Evolutionary conservation across 805 yeast genomes (phyloP).

Genomic region (Sugiyamaella qingdaonensis): DNA sequence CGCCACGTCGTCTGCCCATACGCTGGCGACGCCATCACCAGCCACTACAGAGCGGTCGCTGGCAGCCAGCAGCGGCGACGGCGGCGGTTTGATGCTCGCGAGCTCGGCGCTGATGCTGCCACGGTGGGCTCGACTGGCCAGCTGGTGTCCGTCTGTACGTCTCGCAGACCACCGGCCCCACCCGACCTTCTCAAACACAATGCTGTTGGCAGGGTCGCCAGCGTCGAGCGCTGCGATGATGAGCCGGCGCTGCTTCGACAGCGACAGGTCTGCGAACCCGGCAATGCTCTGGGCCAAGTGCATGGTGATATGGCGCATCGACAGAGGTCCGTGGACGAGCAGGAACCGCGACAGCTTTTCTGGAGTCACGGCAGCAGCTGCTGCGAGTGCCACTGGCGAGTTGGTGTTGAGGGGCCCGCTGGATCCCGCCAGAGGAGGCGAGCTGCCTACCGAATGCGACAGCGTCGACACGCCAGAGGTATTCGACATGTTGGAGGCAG

Average conservation of each 20-base stretch:
- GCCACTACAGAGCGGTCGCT: slow-evolving; percentile 16
- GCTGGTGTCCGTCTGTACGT: slow-evolving; percentile 25
- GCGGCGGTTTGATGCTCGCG: slow-evolving; percentile 26
- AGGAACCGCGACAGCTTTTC: slow-evolving; percentile 66
- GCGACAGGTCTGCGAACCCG: slow-evolving; percentile 72
- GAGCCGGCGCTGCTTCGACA: slow-evolving; percentile 84
- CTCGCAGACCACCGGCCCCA: slow-evolving; percentile 98
- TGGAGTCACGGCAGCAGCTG: slow-evolving; percentile 81
- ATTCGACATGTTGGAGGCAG: background rate
- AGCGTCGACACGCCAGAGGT: background rate
- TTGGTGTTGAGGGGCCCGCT: slow-evolving; percentile 48
- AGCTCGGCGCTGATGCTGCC: slow-evolving; percentile 25
- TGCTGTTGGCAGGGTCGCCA: slow-evolving; percentile 47
- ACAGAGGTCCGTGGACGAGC: slow-evolving; percentile 74
- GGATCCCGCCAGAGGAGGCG: slow-evolving; percentile 3
- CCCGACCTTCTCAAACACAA: slow-evolving; percentile 78
- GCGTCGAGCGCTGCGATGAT: slow-evolving; percentile 86
- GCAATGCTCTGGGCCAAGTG: slow-evolving; percentile 71
- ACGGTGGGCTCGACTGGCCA: slow-evolving; percentile 11
- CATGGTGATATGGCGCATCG: slow-evolving; percentile 83
- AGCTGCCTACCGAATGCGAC: background rate
- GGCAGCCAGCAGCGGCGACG: slow-evolving; percentile 32
- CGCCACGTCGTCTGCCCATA: slow-evolving; percentile 30
- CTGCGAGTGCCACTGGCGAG: slow-evolving; percentile 83
- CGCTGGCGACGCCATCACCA: slow-evolving; percentile 11